Evolutionary conservation across 768 basidiomycete species (phyloP), one percentile per base, ranked within the genome.

Genomic region (Leccinum variicolor): DNA sequence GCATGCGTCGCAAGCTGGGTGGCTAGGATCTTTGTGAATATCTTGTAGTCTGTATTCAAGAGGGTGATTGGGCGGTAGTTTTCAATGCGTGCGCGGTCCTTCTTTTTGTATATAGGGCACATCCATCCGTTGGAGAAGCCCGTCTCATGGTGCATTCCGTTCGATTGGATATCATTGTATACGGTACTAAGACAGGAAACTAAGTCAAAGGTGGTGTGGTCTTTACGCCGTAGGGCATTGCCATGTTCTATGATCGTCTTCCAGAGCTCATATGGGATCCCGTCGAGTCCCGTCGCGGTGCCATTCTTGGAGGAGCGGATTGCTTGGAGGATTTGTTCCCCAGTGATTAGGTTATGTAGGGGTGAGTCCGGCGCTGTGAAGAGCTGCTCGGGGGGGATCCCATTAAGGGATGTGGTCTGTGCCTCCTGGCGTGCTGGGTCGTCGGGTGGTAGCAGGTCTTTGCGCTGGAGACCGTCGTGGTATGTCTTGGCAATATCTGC

Each of bases 31-130:
- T 69, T 72, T 0, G 70, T 76, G 33, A 74, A 52, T 0, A 73
- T 26, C 50, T 76, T 75, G 6, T 76, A 76, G 54, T 75, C 70
- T 0, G 69, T 62, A 52, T 76, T 75, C 0, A 75, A 63, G 0
- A 77, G 58, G 0, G 74, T 76, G 0, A 79, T 76, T 0, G 76
- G 77, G 0, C 73, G 1, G 43, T 79, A 78, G 25, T 47, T 56
- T 6, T 56, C 55, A 0, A 19, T 50, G 1, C 6, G 1, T 3
- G 39, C 4, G 3, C 39, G 15, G 28, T 55, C 54, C 21, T 50
- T 50, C 25, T 55, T 55, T 29, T 55, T 55, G 15, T 50, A 55
- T 0, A 55, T 13, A 0, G 21, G 48, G 19, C 55, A 55, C 55
- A 55, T 55, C 55, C 55, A 55, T 1, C 49, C 54, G 0, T 1